Evolutionary conservation across 192 early-diverging fungal species (phyloP).

Genomic region (Spizellomyces sp.): DNA sequence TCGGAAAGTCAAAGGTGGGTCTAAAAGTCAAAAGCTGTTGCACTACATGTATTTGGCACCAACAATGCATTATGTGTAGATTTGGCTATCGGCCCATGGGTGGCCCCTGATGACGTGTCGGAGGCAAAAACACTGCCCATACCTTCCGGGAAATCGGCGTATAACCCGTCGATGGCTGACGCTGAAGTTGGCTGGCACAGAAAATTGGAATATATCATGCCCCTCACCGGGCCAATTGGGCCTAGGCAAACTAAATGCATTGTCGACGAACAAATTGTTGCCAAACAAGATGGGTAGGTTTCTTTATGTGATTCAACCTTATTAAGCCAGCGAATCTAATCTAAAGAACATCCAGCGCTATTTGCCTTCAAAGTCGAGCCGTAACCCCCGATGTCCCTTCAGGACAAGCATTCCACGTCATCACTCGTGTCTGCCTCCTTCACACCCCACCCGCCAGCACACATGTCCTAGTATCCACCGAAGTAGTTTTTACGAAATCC

Average conservation of each 20-base stretch:
- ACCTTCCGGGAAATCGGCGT: background rate
- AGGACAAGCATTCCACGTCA: slow-evolving; percentile 4
- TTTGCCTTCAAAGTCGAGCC: slow-evolving; percentile 13
- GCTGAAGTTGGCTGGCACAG: slow-evolving; percentile 12
- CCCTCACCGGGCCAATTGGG: slow-evolving; percentile 25
- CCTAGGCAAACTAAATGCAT: slow-evolving; percentile 29
- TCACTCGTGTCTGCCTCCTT: slow-evolving; percentile 16
- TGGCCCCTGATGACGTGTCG: background rate
- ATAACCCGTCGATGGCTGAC: background rate
- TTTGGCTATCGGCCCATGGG: slow-evolving; percentile 15
- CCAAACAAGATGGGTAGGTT: background rate
- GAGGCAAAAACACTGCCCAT: background rate
- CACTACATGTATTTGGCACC: no score
- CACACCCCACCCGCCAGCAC: slow-evolving; percentile 9
- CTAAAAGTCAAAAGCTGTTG: no score
- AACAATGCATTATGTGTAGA: background rate
- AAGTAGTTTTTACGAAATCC: slow-evolving; percentile 26
- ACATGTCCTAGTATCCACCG: slow-evolving; percentile 8
- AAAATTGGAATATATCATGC: slow-evolving; percentile 29
- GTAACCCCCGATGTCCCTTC: slow-evolving; percentile 26
- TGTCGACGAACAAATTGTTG: slow-evolving; percentile 15
- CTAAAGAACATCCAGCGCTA: background rate
- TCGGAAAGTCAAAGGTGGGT: slow-evolving; percentile 11
- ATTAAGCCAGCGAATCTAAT: no score
- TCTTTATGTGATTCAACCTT: background rate